phyloP scores from a whole-genome alignment of 495 filamentous ascomycete species.

The Penicillium malachiteum region DNA sequence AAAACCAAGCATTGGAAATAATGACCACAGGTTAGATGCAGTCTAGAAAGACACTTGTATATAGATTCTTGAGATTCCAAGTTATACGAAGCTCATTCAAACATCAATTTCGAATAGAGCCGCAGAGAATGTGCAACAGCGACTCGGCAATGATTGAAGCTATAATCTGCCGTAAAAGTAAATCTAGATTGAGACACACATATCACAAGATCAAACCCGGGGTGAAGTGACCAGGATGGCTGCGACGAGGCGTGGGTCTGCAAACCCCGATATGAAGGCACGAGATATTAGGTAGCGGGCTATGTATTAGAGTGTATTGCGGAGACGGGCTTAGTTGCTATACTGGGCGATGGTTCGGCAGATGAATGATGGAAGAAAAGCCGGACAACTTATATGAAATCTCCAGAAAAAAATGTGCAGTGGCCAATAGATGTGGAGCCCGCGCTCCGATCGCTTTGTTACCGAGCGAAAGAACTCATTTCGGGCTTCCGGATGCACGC shows the following conservation, averaged over 20 bases:
- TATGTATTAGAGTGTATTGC: not conserved
- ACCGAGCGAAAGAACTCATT: conserved; percentile 4
- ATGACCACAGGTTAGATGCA: no score
- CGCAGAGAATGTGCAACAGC: not conserved
- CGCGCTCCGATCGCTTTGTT: conserved; percentile 8
- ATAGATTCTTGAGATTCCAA: not conserved
- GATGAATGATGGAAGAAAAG: conserved; percentile 14
- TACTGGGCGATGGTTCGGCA: conserved; percentile 11
- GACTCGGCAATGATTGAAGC: conserved; percentile 4
- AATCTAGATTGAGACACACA: not conserved
- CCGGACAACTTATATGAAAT: conserved; percentile 5
- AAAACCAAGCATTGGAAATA: no score
- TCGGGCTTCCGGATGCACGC: conserved; percentile 9
- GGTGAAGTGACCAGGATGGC: not conserved
- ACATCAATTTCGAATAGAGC: not conserved
- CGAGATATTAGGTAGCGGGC: not conserved
- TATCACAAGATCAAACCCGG: conserved; percentile 6
- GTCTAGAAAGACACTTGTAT: no score
- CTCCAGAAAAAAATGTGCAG: conserved; percentile 8
- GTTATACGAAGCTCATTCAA: not conserved
- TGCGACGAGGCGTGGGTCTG: conserved; percentile 3
- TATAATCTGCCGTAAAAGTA: conserved; percentile 3
- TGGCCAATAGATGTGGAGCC: conserved; percentile 13
- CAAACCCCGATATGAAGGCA: conserved; percentile 4
- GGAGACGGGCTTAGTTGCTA: not conserved